Conservation (phyloP, 805 yeast species). For the Candida michaelii region DNA sequence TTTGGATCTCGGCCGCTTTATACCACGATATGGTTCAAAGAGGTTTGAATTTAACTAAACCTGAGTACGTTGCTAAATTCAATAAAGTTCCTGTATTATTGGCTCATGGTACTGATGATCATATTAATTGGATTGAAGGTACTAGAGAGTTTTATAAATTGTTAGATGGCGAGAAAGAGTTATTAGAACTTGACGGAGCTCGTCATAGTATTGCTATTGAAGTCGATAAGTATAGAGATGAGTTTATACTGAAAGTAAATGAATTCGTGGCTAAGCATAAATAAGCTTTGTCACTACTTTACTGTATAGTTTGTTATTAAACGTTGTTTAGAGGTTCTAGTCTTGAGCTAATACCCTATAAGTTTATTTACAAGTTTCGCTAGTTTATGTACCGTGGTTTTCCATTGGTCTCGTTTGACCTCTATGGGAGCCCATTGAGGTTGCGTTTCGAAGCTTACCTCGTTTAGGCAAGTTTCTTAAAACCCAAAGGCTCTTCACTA, state of each 20-base stretch:
- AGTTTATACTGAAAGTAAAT: slow-evolving; percentile 6
- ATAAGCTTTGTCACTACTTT: too few relatives aligned
- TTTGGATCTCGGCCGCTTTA: slow-evolving; percentile 55
- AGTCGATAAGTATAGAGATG: slow-evolving; percentile 7
- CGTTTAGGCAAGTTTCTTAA: slow-evolving; percentile 33
- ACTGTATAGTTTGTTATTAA: too few relatives aligned
- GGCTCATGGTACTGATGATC: slow-evolving; percentile 66
- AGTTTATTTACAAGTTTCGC: too few relatives aligned
- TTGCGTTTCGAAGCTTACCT: too few relatives aligned
- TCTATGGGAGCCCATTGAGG: too few relatives aligned
- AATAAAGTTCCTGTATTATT: slow-evolving; percentile 47
- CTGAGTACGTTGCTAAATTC: slow-evolving; percentile 34
- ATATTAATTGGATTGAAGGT: slow-evolving; percentile 54
- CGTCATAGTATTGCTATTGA: slow-evolving; percentile 44
- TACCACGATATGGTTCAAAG: slow-evolving; percentile 61
- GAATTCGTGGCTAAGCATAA: slow-evolving; percentile 5
- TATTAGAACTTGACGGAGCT: slow-evolving; percentile 27
- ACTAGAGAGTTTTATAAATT: slow-evolving; percentile 41
- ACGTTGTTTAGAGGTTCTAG: too few relatives aligned
- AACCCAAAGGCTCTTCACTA: slow-evolving; percentile 51
- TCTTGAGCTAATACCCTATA: too few relatives aligned
- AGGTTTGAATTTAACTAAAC: slow-evolving; percentile 52
- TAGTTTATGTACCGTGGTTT: too few relatives aligned
- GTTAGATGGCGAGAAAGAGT: slow-evolving; percentile 34
- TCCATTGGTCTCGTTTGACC: too few relatives aligned